phyloP scores from a whole-genome alignment of 2,329 filamentous ascomycete genomes.

The Penicillium sp. region DNA sequence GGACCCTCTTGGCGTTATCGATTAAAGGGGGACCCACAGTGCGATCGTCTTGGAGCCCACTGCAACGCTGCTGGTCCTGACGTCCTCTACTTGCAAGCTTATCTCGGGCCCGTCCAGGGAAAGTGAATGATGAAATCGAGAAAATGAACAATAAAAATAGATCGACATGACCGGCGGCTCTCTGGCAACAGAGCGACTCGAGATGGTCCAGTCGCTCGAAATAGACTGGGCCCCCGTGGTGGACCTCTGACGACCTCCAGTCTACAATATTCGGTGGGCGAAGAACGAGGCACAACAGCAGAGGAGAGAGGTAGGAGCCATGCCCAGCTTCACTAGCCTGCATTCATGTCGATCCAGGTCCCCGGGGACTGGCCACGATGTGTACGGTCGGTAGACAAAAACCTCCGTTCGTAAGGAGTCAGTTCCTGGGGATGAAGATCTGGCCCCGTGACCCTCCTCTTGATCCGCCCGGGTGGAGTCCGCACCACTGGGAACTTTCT shows the following conservation, averaged over 20 bases:
- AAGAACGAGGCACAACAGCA: too few relatives aligned
- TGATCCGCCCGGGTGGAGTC: constrained; percentile 1
- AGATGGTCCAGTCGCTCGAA: too few relatives aligned
- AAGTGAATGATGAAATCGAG: too few relatives aligned
- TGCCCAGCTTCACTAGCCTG: too few relatives aligned
- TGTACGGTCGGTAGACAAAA: not conserved
- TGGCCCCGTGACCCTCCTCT: not conserved
- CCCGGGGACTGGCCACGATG: not conserved
- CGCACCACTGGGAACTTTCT: not conserved
- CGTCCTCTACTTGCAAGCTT: constrained; percentile 10
- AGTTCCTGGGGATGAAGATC: not conserved
- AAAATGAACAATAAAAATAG: too few relatives aligned
- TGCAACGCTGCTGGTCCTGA: constrained; percentile 8
- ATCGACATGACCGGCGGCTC: too few relatives aligned
- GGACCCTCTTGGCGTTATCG: constrained; percentile 20
- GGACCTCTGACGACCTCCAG: too few relatives aligned
- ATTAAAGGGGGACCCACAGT: constrained; percentile 10
- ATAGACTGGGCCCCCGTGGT: too few relatives aligned
- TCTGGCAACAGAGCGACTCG: too few relatives aligned
- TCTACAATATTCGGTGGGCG: too few relatives aligned
- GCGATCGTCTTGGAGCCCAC: not conserved
- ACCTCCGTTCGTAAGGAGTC: not conserved
- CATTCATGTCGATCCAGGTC: not conserved
- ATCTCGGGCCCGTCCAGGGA: not conserved
- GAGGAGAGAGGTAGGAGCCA: too few relatives aligned